phyloP scores from a whole-genome alignment of 2,329 filamentous ascomycete species.

The Polytolypa hystricis region DNA sequence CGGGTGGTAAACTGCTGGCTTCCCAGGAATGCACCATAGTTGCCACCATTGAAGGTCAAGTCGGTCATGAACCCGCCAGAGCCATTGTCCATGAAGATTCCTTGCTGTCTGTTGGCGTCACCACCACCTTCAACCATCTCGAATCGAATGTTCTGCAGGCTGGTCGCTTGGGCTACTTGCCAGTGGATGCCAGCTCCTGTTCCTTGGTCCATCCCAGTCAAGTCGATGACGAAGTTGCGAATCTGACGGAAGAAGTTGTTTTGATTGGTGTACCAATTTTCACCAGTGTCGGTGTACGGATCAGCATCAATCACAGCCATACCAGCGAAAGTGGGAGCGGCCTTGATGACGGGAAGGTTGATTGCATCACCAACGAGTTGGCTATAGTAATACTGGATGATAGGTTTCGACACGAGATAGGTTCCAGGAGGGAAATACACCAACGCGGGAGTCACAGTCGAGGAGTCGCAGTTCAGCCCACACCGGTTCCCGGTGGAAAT shows the following conservation, averaged over 20 bases:
- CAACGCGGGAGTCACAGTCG: constrained; percentile 70
- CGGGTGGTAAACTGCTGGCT: constrained; percentile 81
- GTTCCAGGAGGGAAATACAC: constrained; percentile 88
- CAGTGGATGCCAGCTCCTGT: constrained; percentile 65
- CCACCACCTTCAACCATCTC: constrained; percentile 61
- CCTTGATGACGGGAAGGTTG: constrained; percentile 64
- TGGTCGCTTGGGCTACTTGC: constrained; percentile 77
- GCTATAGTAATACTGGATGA: constrained; percentile 81
- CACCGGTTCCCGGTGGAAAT: constrained; percentile 71
- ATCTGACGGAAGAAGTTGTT: constrained; percentile 75
- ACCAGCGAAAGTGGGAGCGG: constrained; percentile 58
- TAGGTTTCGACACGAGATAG: constrained; percentile 67
- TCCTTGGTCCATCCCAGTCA: constrained; percentile 44
- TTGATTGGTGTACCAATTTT: constrained; percentile 70
- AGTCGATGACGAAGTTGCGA: constrained; percentile 70
- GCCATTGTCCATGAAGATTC: constrained; percentile 76
- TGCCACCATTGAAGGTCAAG: constrained; percentile 71
- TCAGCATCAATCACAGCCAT: constrained; percentile 86
- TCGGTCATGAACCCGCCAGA: constrained; percentile 77
- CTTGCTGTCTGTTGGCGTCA: constrained; percentile 56
- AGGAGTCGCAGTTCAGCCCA: constrained; percentile 69
- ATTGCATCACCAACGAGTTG: constrained; percentile 77
- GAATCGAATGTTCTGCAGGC: constrained; percentile 70
- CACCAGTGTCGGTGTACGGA: constrained; percentile 60
- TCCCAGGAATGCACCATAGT: constrained; percentile 66